These are phyloP conservation scores for Saturnispora ahearnii DNA, from an alignment of 805 yeast genomes.

Conservation along the genomic window DNA sequence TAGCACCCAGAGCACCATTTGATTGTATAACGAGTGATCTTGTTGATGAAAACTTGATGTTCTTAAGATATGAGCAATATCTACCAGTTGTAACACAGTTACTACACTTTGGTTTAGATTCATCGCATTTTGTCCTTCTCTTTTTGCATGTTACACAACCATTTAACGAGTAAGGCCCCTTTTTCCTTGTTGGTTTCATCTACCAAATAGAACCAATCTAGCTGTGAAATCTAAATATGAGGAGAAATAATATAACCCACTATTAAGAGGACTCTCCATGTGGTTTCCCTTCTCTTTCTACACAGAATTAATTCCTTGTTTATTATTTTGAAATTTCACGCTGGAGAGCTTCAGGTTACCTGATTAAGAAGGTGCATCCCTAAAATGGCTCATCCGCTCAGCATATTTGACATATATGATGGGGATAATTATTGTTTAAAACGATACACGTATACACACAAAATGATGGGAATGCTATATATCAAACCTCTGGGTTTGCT, in stretches of 20 bases:
- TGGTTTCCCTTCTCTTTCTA: neutral
- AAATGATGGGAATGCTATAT: neutral
- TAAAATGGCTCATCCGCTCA: neutral
- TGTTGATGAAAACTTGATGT: slow-evolving; percentile 26
- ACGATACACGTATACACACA: neutral
- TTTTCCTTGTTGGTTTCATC: slow-evolving; percentile 20
- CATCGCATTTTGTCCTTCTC: slow-evolving; percentile 36
- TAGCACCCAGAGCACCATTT: neutral
- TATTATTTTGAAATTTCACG: neutral
- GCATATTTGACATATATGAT: neutral
- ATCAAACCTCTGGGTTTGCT: slow-evolving; percentile 41
- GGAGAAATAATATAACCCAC: neutral
- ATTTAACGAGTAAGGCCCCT: slow-evolving; percentile 35
- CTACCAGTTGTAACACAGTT: slow-evolving; percentile 32
- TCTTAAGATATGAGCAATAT: slow-evolving; percentile 30
- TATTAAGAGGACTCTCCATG: neutral
- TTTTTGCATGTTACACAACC: slow-evolving; percentile 40
- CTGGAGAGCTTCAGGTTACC: too few relatives aligned
- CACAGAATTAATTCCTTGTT: neutral
- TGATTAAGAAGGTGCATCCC: too few relatives aligned
- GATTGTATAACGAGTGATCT: slow-evolving; percentile 21
- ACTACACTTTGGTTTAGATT: slow-evolving; percentile 32
- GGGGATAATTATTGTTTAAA: neutral
- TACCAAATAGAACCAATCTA: too few relatives aligned
- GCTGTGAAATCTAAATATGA: too few relatives aligned